phyloP scores from a whole-genome alignment of 805 yeast genomes.

The Candida endomychidarum region DNA sequence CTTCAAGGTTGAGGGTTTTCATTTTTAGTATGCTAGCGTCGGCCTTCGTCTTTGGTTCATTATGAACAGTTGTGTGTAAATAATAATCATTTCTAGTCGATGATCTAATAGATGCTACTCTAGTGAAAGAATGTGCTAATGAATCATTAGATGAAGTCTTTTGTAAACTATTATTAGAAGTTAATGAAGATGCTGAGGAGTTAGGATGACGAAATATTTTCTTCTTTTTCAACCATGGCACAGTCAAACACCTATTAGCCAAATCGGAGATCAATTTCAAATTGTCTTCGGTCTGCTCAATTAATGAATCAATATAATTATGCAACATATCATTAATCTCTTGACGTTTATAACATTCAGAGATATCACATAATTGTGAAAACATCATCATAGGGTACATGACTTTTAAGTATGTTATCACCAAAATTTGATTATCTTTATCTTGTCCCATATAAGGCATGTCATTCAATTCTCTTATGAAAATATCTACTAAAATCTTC shows the following conservation, averaged over 20 bases:
- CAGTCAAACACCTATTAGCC: constrained; percentile 33
- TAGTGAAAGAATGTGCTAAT: constrained; percentile 24
- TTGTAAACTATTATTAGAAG: constrained; percentile 1
- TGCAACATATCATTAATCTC: constrained; percentile 53
- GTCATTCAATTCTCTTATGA: constrained; percentile 75
- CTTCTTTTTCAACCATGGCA: constrained; percentile 32
- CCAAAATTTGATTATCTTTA: constrained; percentile 53
- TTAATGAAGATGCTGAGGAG: constrained; percentile 18
- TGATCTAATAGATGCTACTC: constrained; percentile 38
- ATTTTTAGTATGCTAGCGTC: constrained; percentile 20
- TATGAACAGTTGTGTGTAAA: constrained; percentile 32
- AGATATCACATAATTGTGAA: constrained; percentile 53
- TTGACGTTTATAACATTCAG: constrained; percentile 55
- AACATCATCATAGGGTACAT: constrained; percentile 67
- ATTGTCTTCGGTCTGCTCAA: constrained; percentile 1
- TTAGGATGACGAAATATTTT: neutral
- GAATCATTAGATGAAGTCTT: constrained; percentile 20
- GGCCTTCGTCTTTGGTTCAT: constrained; percentile 3
- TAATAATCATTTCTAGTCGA: constrained; percentile 36
- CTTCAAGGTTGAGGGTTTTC: constrained; percentile 8
- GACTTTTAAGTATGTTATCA: constrained; percentile 61
- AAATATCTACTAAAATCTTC: constrained; percentile 78
- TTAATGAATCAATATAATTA: constrained; percentile 34
- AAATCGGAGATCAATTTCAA: constrained; percentile 28
- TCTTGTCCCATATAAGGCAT: constrained; percentile 56